Conservation (phyloP, 1,139 yeast genomes). For the Sugiyamaella novakii region DNA sequence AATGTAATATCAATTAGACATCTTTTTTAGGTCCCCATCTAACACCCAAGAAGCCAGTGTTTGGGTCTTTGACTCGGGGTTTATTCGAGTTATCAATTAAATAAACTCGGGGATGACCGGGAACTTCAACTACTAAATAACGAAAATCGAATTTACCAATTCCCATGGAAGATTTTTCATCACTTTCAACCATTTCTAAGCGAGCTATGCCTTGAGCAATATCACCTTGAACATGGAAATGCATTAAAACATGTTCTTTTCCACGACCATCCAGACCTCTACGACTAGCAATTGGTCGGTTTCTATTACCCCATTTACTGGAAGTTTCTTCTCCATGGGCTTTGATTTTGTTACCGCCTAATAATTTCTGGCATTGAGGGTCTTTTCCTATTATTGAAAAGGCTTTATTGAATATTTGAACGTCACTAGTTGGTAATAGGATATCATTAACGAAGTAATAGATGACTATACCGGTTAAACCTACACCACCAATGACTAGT, state of each 20-base stretch:
- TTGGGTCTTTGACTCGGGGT: slow-evolving; percentile 40
- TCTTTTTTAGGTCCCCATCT: slow-evolving; percentile 62
- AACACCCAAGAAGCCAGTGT: slow-evolving; percentile 70
- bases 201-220: slow-evolving; percentile 65
- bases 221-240: slow-evolving; percentile 79
- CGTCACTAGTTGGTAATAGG: slow-evolving; percentile 87
- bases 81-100: slow-evolving; percentile 59
- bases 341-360: slow-evolving; percentile 64
- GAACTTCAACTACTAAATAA: slow-evolving; percentile 74
- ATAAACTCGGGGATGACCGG: slow-evolving; percentile 67
- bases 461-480: slow-evolving; percentile 64
- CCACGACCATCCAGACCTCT: slow-evolving; percentile 63
- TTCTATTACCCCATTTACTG: slow-evolving; percentile 77
- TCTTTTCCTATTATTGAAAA: slow-evolving; percentile 74
- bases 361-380: slow-evolving; percentile 57
- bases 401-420: slow-evolving; percentile 84
- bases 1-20: too few relatives aligned
- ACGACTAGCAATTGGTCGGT: slow-evolving; percentile 71
- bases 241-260: slow-evolving; percentile 77
- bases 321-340: slow-evolving; percentile 76
- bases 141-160: slow-evolving; percentile 73
- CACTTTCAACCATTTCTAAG: slow-evolving; percentile 62
- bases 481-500: slow-evolving; percentile 57
- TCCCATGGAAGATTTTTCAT: slow-evolving; percentile 35
- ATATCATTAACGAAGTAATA: slow-evolving; percentile 77